phyloP scores from a whole-genome alignment of 2,329 filamentous ascomycete genomes.

The Emmonsiellopsis sp. region DNA sequence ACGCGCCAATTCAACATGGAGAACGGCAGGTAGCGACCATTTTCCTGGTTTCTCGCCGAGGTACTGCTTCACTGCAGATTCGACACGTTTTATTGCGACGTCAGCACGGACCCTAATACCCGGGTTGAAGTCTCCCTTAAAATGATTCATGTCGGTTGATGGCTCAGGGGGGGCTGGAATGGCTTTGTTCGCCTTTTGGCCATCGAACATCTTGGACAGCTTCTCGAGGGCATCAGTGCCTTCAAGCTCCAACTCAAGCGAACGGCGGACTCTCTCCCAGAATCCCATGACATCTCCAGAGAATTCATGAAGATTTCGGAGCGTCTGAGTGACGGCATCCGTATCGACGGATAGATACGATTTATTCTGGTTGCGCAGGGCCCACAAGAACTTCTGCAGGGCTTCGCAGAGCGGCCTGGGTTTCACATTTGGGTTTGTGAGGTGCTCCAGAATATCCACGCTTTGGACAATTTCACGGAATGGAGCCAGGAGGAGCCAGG shows the following conservation, averaged over 20 bases:
- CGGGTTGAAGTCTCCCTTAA: slow-evolving; percentile 28
- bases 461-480: slow-evolving; percentile 49
- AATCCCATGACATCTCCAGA: slow-evolving; percentile 46
- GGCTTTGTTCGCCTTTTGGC: slow-evolving; percentile 18
- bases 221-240: slow-evolving; percentile 33
- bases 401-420: slow-evolving; percentile 44
- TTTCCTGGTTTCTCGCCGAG: slow-evolving; percentile 26
- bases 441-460: slow-evolving; percentile 38
- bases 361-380: slow-evolving; percentile 38
- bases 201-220: slow-evolving; percentile 41
- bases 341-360: slow-evolving; percentile 31
- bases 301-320: slow-evolving; percentile 34
- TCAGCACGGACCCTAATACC: slow-evolving; percentile 31
- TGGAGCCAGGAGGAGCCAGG: slow-evolving; percentile 51
- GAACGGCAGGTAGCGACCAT: slow-evolving; percentile 40
- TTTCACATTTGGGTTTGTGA: slow-evolving; percentile 35
- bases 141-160: slow-evolving; percentile 23
- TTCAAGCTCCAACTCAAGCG: slow-evolving; percentile 44
- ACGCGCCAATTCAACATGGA: slow-evolving; percentile 49
- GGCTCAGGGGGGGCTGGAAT: slow-evolving; percentile 17
- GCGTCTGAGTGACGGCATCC: slow-evolving; percentile 30
- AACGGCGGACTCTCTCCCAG: slow-evolving; percentile 46
- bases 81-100: slow-evolving; percentile 24
- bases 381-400: slow-evolving; percentile 44
- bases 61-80: slow-evolving; percentile 26